Evolutionary conservation across 345 rosid species (phyloP), one percentile per base, ranked within the genome.

Genomic region (Rhizophora apiculata): DNA sequence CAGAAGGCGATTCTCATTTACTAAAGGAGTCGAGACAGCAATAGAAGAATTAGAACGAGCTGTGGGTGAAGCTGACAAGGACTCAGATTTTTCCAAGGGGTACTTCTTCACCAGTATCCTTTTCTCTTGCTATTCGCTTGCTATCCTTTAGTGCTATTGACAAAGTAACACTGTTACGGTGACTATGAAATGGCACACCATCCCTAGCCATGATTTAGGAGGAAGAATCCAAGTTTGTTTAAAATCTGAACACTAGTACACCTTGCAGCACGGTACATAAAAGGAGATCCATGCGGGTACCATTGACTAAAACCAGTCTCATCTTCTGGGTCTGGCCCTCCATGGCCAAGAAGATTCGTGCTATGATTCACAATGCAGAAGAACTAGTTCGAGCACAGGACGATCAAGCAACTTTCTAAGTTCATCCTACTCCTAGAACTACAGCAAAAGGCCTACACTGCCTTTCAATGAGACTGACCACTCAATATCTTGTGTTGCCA

Each of bases 11-110:
- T 72, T 81, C 96, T 63, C 97, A 83, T 77, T 67, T 89, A 26
- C 88, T 85, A 39, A 91, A 74, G 75, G 96, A 89, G 76, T 81
- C 89, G 87, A 86, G 79, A 81, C 71, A 68, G 36, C 82, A 64
- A 80, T 76, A 46, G 89, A 79, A 81, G 96, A 87, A 79, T 65
- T 89, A 76, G 97, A 91, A 81, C 83, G 81, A 62, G 82, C 86
- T 37, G 70, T 76, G 39, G 85, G 85, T 73, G 88, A 81, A 69
- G 88, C 82, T 54, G 73, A 73, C 54, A 91, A 77, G 78, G 96
- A 89, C 80, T 82, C 82, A 57, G 87, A 87, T 82, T 78, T 94
- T 71, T 81, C 96, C 68, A 89, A 73, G 79, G 83, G 97, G 98
- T 94, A 81, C 61, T n/a, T 57, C 62, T 36, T 53, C 36, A 26